phyloP scores from a whole-genome alignment of 139 green algal genomes.

The Chlorokybus atmophyticus region DNA sequence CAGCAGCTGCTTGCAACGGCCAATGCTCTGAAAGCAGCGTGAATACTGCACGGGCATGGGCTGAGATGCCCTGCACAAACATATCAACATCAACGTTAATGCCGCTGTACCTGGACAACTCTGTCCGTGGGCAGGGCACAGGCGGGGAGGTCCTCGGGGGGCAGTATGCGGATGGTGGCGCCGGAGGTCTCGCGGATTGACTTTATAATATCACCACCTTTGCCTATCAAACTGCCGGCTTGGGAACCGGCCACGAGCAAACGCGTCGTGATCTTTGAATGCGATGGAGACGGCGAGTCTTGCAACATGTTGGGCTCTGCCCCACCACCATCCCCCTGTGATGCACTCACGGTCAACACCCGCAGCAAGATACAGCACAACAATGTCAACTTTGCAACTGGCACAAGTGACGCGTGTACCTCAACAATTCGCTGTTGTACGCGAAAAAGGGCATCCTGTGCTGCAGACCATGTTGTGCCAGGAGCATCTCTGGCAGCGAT shows the following conservation, averaged over 20 bases:
- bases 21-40: too few species aligned
- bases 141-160: slow-evolving; percentile 5
- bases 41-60: too few species aligned
- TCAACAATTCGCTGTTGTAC: neutral
- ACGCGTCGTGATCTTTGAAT: neutral
- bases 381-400: neutral
- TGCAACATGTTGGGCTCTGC: too few species aligned
- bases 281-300: too few species aligned
- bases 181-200: slow-evolving; percentile 13
- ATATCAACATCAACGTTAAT: neutral
- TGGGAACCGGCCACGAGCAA: slow-evolving; percentile 15
- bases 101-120: slow-evolving; percentile 11
- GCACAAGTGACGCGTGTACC: neutral
- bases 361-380: neutral
- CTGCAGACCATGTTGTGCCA: neutral
- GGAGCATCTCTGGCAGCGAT: neutral
- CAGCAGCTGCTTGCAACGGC: too few species aligned
- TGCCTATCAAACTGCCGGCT: slow-evolving; percentile 15
- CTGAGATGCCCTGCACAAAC: too few species aligned
- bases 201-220: slow-evolving; percentile 23
- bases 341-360: too few species aligned
- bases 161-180: slow-evolving; percentile 6
- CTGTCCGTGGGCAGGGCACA: slow-evolving; percentile 9
- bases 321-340: too few species aligned
- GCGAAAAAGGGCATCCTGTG: neutral